These are phyloP conservation scores for Komagataella pastoris DNA, from an alignment of 805 yeast genomes.

Conservation along the genomic window DNA sequence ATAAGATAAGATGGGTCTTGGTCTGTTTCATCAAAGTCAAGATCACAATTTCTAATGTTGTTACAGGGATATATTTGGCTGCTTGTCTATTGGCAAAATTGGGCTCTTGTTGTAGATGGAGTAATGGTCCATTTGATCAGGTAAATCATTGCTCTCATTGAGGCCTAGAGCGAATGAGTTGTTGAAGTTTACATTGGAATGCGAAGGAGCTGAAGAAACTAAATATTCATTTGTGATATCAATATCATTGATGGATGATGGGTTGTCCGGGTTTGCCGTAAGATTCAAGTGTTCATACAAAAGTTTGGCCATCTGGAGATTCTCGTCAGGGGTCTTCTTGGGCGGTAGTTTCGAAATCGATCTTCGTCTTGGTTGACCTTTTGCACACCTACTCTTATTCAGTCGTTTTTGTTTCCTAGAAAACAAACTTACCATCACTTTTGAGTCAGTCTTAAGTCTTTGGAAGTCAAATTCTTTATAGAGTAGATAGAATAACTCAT, in stretches of 20 bases:
- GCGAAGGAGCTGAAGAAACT: neutral
- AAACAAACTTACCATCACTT: neutral
- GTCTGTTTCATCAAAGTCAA: neutral
- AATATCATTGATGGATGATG: neutral
- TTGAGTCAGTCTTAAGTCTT: neutral
- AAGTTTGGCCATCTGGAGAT: neutral
- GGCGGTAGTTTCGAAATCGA: neutral
- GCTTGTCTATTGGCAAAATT: neutral
- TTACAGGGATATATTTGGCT: neutral
- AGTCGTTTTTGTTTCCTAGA: neutral
- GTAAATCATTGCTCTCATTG: neutral
- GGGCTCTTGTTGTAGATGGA: neutral
- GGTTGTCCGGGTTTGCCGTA: neutral
- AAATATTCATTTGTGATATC: neutral
- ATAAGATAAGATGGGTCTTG: neutral
- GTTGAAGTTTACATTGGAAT: neutral
- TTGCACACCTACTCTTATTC: neutral
- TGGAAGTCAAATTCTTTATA: neutral
- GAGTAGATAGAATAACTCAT: neutral
- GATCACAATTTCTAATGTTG: neutral
- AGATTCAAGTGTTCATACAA: neutral
- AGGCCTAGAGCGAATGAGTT: neutral
- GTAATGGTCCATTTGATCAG: neutral
- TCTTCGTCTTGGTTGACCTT: neutral
- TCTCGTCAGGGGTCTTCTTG: neutral